Percentiles rank a stretch among this genome's conserved stretches.
These are phyloP conservation scores for Plasmopara muralis DNA, from an alignment of 352 stramenopile genomes.

Conservation along the genomic window DNA sequence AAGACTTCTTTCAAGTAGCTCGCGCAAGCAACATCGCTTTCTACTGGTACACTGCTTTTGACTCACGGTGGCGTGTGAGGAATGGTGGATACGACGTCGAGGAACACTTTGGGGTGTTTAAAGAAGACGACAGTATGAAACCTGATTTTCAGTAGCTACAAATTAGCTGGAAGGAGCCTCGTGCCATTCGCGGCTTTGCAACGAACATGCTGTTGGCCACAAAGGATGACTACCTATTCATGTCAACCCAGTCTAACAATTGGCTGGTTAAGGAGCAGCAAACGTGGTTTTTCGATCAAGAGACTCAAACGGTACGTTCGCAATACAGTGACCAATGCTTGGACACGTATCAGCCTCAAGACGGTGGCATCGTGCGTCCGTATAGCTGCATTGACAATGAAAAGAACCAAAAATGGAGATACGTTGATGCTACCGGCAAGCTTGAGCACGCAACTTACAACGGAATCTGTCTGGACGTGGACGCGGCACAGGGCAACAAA, in stretches of 20 bases:
- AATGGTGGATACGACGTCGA: conserved; percentile 41
- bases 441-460: conserved; percentile 41
- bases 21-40: conserved; percentile 41
- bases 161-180: conserved; percentile 25
- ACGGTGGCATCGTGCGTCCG: conserved; percentile 49
- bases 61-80: conserved; percentile 35
- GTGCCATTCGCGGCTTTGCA: conserved; percentile 24
- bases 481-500: conserved; percentile 38
- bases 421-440: conserved; percentile 39
- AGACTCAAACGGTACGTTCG: conserved; percentile 45
- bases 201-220: conserved; percentile 29
- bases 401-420: conserved; percentile 63
- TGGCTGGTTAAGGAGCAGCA: conserved; percentile 51
- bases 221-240: conserved; percentile 28
- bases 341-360: conserved; percentile 41
- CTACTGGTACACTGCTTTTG: conserved; percentile 67
- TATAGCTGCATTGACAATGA: conserved; percentile 50
- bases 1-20: conserved; percentile 54
- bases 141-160: conserved; percentile 40
- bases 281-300: conserved; percentile 56
- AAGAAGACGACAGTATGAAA: conserved; percentile 52
- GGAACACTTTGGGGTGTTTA: conserved; percentile 56
- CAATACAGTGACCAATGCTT: conserved; percentile 61
- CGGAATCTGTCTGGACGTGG: conserved; percentile 54
- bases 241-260: conserved; percentile 32